Percentiles rank a stretch among this genome's conserved stretches.
Evolutionary conservation across 495 filamentous ascomycete genomes (phyloP).

Genomic region (Penicillium maclennaniae): DNA sequence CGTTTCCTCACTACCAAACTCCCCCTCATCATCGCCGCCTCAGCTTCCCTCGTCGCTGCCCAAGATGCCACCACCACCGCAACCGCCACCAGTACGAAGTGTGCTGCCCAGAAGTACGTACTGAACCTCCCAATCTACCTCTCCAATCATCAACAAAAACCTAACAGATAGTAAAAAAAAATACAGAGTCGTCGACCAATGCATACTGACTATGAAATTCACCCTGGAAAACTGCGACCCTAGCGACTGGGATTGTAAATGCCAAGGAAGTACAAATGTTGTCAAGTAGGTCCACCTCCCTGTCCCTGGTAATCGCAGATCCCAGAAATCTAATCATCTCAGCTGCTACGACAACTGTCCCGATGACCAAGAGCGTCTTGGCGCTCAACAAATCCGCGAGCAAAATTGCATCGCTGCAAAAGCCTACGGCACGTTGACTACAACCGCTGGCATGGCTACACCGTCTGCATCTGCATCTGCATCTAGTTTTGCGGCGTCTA

Average conservation of each 20-base stretch:
- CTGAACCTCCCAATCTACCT: background rate
- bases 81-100: background rate
- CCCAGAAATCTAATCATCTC: background rate
- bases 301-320: background rate
- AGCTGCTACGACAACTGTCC: constrained; percentile 25
- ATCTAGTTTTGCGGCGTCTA: background rate
- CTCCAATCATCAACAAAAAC: background rate
- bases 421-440: constrained; percentile 13
- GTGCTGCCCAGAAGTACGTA: constrained; percentile 4
- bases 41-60: constrained; percentile 3
- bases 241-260: constrained; percentile 5
- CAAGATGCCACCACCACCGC: constrained; percentile 1
- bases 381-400: constrained; percentile 13
- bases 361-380: constrained; percentile 7
- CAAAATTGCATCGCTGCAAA: constrained; percentile 21
- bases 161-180: background rate
- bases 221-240: constrained; percentile 3
- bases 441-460: background rate
- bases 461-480: background rate
- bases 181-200: constrained; percentile 5
- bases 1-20: background rate
- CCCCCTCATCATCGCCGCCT: constrained; percentile 2
- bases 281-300: background rate
- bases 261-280: constrained; percentile 3
- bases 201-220: constrained; percentile 4